These are phyloP conservation scores for Xerocomus nothofagi DNA, from an alignment of 1,284 basidiomycete species.

Conservation along the genomic window DNA sequence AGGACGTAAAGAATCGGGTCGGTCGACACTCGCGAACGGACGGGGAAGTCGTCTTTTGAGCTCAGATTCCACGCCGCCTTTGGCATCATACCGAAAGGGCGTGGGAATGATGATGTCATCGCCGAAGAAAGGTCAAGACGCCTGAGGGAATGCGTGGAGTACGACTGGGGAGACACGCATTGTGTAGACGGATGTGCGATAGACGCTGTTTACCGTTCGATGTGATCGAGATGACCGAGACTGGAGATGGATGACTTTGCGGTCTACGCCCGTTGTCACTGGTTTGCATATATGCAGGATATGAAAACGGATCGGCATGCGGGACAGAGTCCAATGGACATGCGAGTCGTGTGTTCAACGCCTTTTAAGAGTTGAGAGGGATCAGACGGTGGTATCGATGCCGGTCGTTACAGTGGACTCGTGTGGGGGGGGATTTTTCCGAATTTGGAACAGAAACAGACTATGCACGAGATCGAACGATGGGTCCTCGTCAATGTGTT, in stretches of 20 bases:
- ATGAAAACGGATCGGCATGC: conserved; percentile 7
- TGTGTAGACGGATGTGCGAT: not conserved
- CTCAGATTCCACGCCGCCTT: not conserved
- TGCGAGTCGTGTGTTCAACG: conserved; percentile 5
- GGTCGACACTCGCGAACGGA: not conserved
- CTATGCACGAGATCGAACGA: conserved; percentile 2
- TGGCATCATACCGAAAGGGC: not conserved
- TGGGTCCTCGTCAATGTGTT: conserved; percentile 17
- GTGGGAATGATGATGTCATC: conserved; percentile 5
- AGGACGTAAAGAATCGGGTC: conserved; percentile 14
- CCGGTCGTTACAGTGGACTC: not conserved
- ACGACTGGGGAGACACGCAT: conserved; percentile 7
- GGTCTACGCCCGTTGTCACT: conserved; percentile 10
- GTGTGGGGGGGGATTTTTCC: not conserved
- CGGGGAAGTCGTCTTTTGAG: not conserved
- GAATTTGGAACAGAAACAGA: not conserved
- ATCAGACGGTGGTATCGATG: not conserved
- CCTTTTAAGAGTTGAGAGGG: not conserved
- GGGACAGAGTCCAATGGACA: not conserved
- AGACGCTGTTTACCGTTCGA: not conserved
- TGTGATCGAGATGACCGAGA: conserved; percentile 5
- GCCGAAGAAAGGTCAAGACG: not conserved
- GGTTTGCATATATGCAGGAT: conserved; percentile 4
- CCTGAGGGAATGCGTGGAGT: not conserved
- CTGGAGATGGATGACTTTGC: conserved; percentile 4